A percentile compares a stretch with the other conserved stretches of the same genome.
Conservation (phyloP, 75 land plant species). For the Cryptomeria japonica region DNA sequence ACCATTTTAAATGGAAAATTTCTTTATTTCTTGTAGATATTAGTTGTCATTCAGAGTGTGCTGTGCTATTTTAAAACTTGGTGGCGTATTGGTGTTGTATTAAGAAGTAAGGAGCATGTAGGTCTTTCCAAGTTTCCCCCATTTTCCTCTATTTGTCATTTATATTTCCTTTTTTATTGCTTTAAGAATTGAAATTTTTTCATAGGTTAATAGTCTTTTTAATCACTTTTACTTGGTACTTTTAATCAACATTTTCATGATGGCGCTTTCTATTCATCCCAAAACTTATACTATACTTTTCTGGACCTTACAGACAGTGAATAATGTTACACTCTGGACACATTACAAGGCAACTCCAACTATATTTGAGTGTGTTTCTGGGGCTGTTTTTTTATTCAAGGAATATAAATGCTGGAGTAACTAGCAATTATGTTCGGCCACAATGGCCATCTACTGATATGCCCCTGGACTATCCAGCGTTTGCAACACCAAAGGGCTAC, state of each 20-base stretch:
- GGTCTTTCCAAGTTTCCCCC: neutral
- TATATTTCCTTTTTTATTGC: neutral
- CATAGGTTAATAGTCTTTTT: neutral
- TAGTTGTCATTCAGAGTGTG: neutral
- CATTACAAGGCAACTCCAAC: neutral
- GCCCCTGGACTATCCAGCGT: constrained; percentile 51
- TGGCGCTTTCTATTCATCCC: neutral
- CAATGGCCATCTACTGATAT: constrained; percentile 58
- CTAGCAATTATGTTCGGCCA: constrained; percentile 52
- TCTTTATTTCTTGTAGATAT: neutral
- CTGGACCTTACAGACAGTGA: neutral
- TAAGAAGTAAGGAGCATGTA: neutral
- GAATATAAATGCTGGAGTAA: constrained; percentile 35
- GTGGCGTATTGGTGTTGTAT: neutral
- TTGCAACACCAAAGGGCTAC: constrained; percentile 60
- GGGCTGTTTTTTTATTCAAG: neutral
- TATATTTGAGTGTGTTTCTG: neutral
- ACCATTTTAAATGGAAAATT: neutral
- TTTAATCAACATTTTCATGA: neutral
- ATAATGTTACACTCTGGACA: constrained; percentile 5
- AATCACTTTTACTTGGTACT: neutral
- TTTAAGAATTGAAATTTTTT: neutral
- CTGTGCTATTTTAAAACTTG: neutral
- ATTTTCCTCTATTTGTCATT: neutral
- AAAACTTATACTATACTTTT: neutral